Evolutionary conservation across 129 eudicot genomes (phyloP), one percentile per base, ranked within the genome.

Genomic region (Flaveria bidentis): DNA sequence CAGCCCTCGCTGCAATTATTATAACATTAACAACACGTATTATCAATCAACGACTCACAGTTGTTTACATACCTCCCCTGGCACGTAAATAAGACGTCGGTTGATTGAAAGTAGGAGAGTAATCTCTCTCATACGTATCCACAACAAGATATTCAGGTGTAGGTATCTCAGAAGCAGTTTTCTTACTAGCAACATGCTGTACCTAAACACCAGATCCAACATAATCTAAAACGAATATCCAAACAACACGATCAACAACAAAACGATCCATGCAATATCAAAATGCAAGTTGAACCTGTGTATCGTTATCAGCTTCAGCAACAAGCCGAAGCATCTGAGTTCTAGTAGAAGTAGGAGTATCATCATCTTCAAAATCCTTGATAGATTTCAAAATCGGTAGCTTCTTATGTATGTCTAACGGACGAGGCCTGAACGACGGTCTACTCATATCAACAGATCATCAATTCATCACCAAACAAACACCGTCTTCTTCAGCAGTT

Each of bases 51-150:
- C 41, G 52, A 12, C 49, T 42, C 75, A 22, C 52, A 16, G 41
- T 12, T 62, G 52, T 51, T 78, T 47, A 76, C 92, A 71, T 1
- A 93, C 98, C 97, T 90, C 98, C 98, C 80, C 98, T 84, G 53
- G 97, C 97, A 47, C 92, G 98, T 79, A 93, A 68, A 80, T 93
- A 93, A 42, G 98, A 86, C 50, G 96, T 84, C 17, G 98, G 96
- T 77, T 93, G 98, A 77, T 72, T 69, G 63, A 93, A 93, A 39
- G 91, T 93, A 5, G 88, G 88, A 64, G 97, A 85, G 69, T 93
- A 93, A 75, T 93, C 98, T 81, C 97, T 84, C 81, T 93, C 98
- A 87, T 93, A 93, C 25, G 97, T 90, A 81, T 91, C 96, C 68
- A 90, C 98, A 77, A 83, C 64, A 78, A 88, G 87, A 79, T 82